Evolutionary conservation across 2,329 filamentous ascomycete genomes (phyloP).

Genomic region (Sporothrix sp.): DNA sequence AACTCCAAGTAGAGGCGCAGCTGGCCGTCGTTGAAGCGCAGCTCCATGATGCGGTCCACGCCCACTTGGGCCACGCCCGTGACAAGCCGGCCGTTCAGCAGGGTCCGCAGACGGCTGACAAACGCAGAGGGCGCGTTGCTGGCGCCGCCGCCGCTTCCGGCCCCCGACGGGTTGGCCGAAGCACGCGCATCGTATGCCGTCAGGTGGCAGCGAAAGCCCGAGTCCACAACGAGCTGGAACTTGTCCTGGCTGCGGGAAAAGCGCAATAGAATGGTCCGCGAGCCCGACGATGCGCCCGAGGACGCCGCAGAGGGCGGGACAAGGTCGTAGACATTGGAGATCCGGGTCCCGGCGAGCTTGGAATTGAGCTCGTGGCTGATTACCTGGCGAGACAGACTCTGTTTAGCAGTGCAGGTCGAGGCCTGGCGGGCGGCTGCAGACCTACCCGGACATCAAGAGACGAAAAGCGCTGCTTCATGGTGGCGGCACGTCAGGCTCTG

Average conservation of each 20-base stretch:
- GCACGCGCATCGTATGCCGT: constrained; percentile 75
- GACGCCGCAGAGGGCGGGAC: constrained; percentile 14
- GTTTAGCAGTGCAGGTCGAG: no score
- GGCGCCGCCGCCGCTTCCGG: constrained; percentile 1
- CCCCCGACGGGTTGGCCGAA: constrained; percentile 45
- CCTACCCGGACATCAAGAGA: constrained; percentile 46
- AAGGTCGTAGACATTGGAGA: constrained; percentile 92
- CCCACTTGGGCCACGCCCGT: constrained; percentile 78
- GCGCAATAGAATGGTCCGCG: constrained; percentile 90
- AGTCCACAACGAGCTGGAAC: constrained; percentile 86
- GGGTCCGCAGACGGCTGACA: constrained; percentile 75
- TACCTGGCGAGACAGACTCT: constrained; percentile 45
- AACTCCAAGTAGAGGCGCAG: constrained; percentile 90
- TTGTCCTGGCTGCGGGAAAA: constrained; percentile 84
- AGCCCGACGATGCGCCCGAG: constrained; percentile 27
- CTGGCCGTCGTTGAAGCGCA: constrained; percentile 83
- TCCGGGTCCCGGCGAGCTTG: constrained; percentile 64
- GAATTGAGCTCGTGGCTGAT: constrained; percentile 86
- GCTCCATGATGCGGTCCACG: constrained; percentile 85
- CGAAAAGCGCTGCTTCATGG: constrained; percentile 50
- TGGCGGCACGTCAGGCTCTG: constrained; percentile 3
- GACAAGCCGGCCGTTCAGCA: constrained; percentile 74
- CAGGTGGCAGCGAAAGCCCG: constrained; percentile 89
- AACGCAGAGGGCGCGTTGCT: constrained; percentile 64
- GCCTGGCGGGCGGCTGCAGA: background rate